Evolutionary conservation across 176 grass and related monocot species (phyloP), one percentile per base, ranked within the genome.

Genomic region (Pontederia paniculata): DNA sequence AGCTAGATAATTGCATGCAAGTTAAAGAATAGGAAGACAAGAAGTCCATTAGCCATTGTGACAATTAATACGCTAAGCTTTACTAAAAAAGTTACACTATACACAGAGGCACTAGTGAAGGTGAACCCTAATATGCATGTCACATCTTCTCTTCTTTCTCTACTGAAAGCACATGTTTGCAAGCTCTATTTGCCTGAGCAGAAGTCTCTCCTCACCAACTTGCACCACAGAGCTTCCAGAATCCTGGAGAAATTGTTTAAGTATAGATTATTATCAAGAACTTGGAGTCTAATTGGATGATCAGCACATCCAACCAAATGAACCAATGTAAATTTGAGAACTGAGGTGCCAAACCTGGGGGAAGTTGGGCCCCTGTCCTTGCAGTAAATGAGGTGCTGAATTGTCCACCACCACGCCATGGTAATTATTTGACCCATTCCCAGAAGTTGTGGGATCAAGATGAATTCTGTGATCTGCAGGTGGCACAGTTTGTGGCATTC

Each of bases 341-440:
- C 8, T 56, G 21, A 21, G 19, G 47, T 11, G 22, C 2, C 19
- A 48, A 60, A 73, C 76, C 76, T 78, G 76, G 53, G 61, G 57
- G 31, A 78, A 77, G 66, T 16, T 22, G 53, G 17, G 43, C 21
- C 15, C 56, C 23, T 77, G 57, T 17, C 21, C 21, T 55, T 70
- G 66, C 12, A 44, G 47, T 70, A 49, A 52, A 37, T 37, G 28
- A 49, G 65, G 2, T 18, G 48, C 19, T 55, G 44, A 23, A 19
- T 47, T 10, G 9, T 47, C 9, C 20, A 77, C 48, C 54, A 63
- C 44, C 63, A 37, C 28, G 7, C 28, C 28, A 6, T 60, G 66
- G 48, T 54, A 70, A 48, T 48, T 55, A 17, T 43, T 23, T 17
- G 44, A 20, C 23, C 37, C 54, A 48, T 20, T 22, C 18, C 54